phyloP scores from a whole-genome alignment of 768 basidiomycete species.

The Strobilomyces dryophilus region DNA sequence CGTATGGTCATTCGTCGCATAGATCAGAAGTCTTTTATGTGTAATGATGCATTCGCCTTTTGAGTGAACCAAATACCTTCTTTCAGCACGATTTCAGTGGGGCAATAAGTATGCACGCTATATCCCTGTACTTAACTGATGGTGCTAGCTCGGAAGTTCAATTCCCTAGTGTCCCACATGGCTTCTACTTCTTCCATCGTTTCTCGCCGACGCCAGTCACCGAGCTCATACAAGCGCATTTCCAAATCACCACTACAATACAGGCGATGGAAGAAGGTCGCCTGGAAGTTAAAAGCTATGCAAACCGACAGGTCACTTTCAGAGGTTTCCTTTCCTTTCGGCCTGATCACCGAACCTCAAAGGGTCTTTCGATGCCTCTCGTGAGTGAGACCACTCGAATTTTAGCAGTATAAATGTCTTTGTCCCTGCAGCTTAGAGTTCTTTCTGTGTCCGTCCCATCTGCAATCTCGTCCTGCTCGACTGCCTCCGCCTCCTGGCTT shows the following conservation, averaged over 20 bases:
- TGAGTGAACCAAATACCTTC: slow-evolving; percentile 6
- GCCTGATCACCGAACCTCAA: slow-evolving; percentile 1
- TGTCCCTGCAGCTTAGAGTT: neutral
- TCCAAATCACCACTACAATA: neutral
- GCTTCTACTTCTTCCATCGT: neutral
- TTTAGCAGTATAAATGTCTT: slow-evolving; percentile 11
- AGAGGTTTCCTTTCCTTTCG: neutral
- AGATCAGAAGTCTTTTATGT: slow-evolving; percentile 5
- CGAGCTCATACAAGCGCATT: neutral
- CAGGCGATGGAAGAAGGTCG: neutral
- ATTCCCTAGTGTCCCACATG: neutral
- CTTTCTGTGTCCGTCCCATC: neutral
- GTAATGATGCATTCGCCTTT: slow-evolving; percentile 8
- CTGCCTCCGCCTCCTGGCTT: neutral
- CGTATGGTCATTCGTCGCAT: slow-evolving; percentile 5
- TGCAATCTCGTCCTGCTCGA: neutral
- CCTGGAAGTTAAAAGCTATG: slow-evolving; percentile 1
- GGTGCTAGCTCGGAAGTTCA: neutral
- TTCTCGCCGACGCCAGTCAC: neutral
- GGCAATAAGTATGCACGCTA: slow-evolving; percentile 1
- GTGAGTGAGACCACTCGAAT: neutral
- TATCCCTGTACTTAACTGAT: neutral
- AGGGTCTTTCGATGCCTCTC: neutral
- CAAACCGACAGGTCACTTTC: neutral
- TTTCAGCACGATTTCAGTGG: neutral